Percentiles rank a stretch among this genome's conserved stretches.
These are phyloP conservation scores for Spergularia marina DNA, from an alignment of 148 eudicot species.

Conservation along the genomic window DNA sequence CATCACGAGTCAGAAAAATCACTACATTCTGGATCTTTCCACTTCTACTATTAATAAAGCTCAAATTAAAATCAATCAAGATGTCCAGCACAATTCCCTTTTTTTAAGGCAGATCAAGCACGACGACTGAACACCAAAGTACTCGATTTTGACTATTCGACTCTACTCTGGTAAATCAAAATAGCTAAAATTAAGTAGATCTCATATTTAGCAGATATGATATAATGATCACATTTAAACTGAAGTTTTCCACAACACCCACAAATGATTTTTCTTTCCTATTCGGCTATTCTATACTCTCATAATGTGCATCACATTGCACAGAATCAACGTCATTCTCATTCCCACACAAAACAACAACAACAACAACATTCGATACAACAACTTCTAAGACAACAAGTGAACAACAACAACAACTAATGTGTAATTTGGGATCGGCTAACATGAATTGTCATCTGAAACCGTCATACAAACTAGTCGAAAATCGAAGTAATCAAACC, in stretches of 20 bases:
- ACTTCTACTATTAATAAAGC: neutral
- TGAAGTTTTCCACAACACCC: neutral
- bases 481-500: neutral
- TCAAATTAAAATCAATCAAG: neutral
- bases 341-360: no score
- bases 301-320: no score
- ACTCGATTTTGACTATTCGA: neutral
- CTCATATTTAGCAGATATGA: neutral
- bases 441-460: no score
- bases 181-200: conserved; percentile 1
- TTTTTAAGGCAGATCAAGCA: no score
- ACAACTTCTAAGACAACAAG: no score
- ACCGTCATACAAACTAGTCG: neutral
- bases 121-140: no score
- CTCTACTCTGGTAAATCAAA: neutral
- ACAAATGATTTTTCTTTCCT: no score
- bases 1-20: neutral
- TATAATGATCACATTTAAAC: neutral
- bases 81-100: neutral
- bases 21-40: neutral
- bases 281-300: no score
- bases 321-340: no score
- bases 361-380: no score
- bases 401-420: no score
- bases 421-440: no score